phyloP scores from a whole-genome alignment of 371 early-diverging fungal species.

The Actinomortierella wolfii region DNA sequence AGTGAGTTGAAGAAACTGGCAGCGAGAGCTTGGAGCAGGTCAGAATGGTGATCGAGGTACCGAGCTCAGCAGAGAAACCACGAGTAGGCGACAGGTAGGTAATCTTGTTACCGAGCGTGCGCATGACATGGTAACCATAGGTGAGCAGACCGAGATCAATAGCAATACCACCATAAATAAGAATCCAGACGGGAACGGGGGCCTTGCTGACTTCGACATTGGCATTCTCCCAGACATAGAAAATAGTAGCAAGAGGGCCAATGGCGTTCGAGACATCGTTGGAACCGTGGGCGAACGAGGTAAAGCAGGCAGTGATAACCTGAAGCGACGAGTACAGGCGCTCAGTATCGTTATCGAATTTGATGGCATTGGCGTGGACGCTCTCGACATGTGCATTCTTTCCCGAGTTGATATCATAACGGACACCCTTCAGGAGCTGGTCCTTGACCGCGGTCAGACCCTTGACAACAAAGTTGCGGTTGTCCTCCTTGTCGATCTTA shows the following conservation, averaged over 20 bases:
- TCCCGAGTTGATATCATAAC: conserved; percentile 62
- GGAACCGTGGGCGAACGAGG: conserved; percentile 89
- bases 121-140: conserved; percentile 76
- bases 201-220: conserved; percentile 53
- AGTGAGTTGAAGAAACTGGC: conserved; percentile 90
- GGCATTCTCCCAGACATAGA: conserved; percentile 71
- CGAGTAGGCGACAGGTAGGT: conserved; percentile 87
- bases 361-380: conserved; percentile 65
- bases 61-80: conserved; percentile 86
- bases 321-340: conserved; percentile 85
- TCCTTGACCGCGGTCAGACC: conserved; percentile 3
- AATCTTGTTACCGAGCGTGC: conserved; percentile 83
- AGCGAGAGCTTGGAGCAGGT: conserved; percentile 81
- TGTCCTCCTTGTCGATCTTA: conserved; percentile 12
- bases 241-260: conserved; percentile 78
- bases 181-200: conserved; percentile 73
- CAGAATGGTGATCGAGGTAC: conserved; percentile 82
- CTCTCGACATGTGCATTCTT: conserved; percentile 50
- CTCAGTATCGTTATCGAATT: conserved; percentile 81
- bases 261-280: conserved; percentile 91
- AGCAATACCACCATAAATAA: conserved; percentile 74
- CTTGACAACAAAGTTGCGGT: not conserved
- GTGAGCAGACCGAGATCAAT: conserved; percentile 82
- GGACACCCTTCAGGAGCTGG: conserved; percentile 49
- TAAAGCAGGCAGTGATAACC: conserved; percentile 81